phyloP scores from a whole-genome alignment of 768 basidiomycete genomes.

The Suillus plorans region DNA sequence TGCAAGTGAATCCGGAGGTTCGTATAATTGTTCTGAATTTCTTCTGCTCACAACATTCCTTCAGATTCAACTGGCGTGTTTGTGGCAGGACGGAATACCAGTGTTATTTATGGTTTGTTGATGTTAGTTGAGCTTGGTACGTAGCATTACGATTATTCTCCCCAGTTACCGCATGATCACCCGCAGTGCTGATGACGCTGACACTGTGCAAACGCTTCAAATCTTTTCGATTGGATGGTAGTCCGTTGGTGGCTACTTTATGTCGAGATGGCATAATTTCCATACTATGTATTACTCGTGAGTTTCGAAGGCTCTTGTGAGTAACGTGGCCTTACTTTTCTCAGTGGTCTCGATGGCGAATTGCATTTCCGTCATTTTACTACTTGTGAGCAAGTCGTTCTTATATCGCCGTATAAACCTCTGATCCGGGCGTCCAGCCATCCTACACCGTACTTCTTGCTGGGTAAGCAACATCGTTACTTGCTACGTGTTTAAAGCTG shows the following conservation, averaged over 20 bases:
- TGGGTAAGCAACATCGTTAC: background rate
- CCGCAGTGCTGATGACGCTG: background rate
- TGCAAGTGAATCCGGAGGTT: background rate
- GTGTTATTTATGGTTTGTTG: background rate
- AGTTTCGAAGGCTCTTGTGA: background rate
- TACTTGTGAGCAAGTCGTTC: background rate
- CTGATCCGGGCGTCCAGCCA: background rate
- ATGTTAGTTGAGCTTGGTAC: background rate
- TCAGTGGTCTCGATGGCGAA: background rate
- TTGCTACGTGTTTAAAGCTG: background rate
- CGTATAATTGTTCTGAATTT: background rate
- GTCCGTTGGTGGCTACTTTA: background rate
- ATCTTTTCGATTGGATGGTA: background rate
- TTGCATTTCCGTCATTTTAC: background rate
- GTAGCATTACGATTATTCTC: background rate
- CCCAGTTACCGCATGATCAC: background rate
- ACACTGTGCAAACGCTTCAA: background rate
- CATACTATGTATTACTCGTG: background rate
- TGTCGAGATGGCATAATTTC: background rate
- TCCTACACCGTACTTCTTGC: background rate
- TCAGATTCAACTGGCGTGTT: background rate
- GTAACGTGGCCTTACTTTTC: background rate
- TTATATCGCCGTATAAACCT: background rate
- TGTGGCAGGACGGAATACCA: background rate
- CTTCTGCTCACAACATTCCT: background rate